phyloP scores from a whole-genome alignment of 257 asterid species.

The Knoxia roxburghii region DNA sequence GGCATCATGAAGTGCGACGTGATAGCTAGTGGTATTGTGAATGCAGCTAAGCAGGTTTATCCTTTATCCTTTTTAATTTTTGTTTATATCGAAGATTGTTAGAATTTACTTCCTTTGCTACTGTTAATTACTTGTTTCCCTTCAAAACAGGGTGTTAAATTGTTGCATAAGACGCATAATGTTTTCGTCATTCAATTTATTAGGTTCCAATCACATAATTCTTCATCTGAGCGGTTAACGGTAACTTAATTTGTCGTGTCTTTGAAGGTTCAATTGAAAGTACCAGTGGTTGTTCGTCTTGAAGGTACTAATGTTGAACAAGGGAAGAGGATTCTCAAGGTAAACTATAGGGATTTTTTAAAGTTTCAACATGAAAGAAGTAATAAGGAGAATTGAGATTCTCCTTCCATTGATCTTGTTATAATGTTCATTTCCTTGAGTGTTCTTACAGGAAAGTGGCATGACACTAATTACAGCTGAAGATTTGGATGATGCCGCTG shows the following conservation, averaged over 20 bases:
- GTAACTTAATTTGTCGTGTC: background rate
- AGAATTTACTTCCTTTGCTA: background rate
- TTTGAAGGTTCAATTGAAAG: conserved; percentile 76
- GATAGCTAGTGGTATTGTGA: conserved; percentile 96
- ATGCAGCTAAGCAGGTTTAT: conserved; percentile 88
- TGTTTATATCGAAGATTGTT: background rate
- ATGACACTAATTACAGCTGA: conserved; percentile 83
- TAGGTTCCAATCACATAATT: background rate
- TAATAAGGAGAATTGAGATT: no score
- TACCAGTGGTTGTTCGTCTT: conserved; percentile 90
- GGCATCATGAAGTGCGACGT: conserved; percentile 99
- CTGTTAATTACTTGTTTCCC: background rate
- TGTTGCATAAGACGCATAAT: background rate
- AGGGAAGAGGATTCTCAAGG: conserved; percentile 95
- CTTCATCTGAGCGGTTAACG: no score
- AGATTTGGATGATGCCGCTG: conserved; percentile 94
- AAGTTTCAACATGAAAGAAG: no score
- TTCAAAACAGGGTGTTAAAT: background rate
- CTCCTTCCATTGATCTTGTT: no score
- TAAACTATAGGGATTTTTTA: no score
- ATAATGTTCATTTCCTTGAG: conserved; percentile 1
- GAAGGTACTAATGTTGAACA: conserved; percentile 98
- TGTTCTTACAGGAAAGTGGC: conserved; percentile 70
- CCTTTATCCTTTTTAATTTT: background rate
- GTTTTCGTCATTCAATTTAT: background rate